Conservation (phyloP, 768 basidiomycete genomes). For the Hebeloma cylindrosporum region DNA sequence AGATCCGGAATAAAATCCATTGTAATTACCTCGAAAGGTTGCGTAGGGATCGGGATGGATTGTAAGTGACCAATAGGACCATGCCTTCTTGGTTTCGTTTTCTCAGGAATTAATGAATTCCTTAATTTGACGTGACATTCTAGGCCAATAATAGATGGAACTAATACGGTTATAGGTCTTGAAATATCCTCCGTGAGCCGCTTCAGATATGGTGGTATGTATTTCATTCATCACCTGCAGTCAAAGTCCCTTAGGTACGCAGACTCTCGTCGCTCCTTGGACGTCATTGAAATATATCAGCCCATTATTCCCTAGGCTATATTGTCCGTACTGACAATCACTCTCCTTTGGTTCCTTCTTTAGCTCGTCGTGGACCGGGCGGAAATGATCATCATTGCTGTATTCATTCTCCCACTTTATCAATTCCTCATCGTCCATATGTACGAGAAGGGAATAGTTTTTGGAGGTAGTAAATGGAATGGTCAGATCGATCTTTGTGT, state of each 20-base stretch:
- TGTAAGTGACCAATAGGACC: slow-evolving; percentile 31
- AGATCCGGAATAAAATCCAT: slow-evolving; percentile 39
- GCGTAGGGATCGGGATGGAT: slow-evolving; percentile 34
- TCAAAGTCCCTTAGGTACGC: slow-evolving; percentile 23
- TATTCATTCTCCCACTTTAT: slow-evolving; percentile 3
- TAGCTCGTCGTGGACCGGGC: neutral
- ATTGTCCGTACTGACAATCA: neutral
- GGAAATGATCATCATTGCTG: slow-evolving; percentile 1
- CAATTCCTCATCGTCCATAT: neutral
- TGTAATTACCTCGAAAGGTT: slow-evolving; percentile 30
- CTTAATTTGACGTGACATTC: slow-evolving; percentile 27
- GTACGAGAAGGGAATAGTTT: slow-evolving; percentile 1
- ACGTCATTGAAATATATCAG: slow-evolving; percentile 27
- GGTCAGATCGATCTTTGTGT: neutral
- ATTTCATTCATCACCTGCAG: slow-evolving; percentile 22
- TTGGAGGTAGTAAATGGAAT: neutral
- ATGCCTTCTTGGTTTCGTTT: slow-evolving; percentile 24
- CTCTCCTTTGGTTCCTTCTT: neutral
- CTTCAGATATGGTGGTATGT: slow-evolving; percentile 23
- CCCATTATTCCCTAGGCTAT: slow-evolving; percentile 5
- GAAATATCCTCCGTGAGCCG: slow-evolving; percentile 30
- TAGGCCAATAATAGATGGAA: slow-evolving; percentile 30
- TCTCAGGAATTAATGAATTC: slow-evolving; percentile 25
- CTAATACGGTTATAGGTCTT: slow-evolving; percentile 24
- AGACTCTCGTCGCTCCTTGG: slow-evolving; percentile 23